Conservation (phyloP, 2,329 filamentous ascomycete species). For the Colletotrichum agaves region DNA sequence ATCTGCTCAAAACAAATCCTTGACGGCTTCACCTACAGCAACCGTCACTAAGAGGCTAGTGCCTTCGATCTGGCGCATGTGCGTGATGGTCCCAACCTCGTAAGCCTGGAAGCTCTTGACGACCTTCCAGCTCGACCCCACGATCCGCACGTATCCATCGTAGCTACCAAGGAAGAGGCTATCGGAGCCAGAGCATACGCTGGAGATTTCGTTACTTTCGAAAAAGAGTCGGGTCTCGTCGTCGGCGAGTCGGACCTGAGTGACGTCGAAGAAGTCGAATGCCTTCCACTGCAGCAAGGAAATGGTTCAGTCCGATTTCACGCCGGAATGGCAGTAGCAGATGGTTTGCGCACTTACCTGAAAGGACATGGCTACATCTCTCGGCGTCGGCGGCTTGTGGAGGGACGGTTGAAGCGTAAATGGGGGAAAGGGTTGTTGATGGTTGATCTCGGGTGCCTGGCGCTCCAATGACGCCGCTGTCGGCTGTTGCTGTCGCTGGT, state of each 20-base stretch:
- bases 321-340: neutral
- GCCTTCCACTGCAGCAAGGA: constrained; percentile 83
- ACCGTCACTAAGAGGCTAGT: constrained; percentile 88
- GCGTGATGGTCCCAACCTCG: constrained; percentile 81
- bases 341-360: constrained; percentile 23
- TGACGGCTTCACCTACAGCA: constrained; percentile 55
- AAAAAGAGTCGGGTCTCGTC: constrained; percentile 82
- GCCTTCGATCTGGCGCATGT: constrained; percentile 91
- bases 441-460: constrained; percentile 34
- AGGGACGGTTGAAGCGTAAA: neutral
- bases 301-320: constrained; percentile 6
- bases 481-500: constrained; percentile 28
- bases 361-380: constrained; percentile 40
- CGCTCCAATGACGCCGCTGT: constrained; percentile 43
- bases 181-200: constrained; percentile 86
- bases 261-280: constrained; percentile 99
- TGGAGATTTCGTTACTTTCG: constrained; percentile 85
- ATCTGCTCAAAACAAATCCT: too few relatives aligned
- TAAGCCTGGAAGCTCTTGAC: constrained; percentile 88
- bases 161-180: constrained; percentile 89
- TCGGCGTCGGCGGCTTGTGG: neutral
- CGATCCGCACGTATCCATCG: constrained; percentile 87
- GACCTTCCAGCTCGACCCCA: constrained; percentile 88
- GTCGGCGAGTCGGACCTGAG: constrained; percentile 81
- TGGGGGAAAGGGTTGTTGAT: constrained; percentile 11